These are phyloP conservation scores for Pyrus communis DNA, from an alignment of 306 rosid genomes.

Conservation along the genomic window DNA sequence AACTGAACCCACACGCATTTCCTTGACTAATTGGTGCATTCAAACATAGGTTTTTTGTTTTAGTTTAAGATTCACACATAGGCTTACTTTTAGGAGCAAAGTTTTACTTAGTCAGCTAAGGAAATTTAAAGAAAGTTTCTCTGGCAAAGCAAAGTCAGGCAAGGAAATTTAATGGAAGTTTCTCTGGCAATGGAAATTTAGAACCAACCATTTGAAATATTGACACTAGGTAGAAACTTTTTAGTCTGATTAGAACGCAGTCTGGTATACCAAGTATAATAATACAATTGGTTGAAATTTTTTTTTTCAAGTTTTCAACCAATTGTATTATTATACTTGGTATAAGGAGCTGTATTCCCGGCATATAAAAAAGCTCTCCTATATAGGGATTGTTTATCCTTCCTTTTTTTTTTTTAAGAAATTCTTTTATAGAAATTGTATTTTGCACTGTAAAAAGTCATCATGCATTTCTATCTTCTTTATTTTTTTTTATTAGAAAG, in stretches of 20 bases:
- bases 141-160: neutral
- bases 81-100: neutral
- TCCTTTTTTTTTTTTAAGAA: too few species aligned
- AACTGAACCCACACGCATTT: neutral
- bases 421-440: neutral
- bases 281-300: too few species aligned
- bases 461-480: neutral
- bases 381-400: too few species aligned
- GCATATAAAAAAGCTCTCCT: too few species aligned
- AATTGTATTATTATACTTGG: too few species aligned
- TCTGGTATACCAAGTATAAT: too few species aligned
- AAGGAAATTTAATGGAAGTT: neutral
- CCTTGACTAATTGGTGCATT: neutral
- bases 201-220: neutral
- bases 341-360: too few species aligned
- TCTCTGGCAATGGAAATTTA: neutral
- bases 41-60: neutral
- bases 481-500: too few species aligned
- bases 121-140: neutral
- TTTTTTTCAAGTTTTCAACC: too few species aligned
- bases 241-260: accelerated
- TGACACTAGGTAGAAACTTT: neutral
- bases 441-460: neutral
- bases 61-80: neutral
- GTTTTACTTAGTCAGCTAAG: neutral